A percentile compares a stretch with the other conserved stretches of the same genome.
Conservation (phyloP, 1,139 yeast species). For the Tardiomyces blankii region DNA sequence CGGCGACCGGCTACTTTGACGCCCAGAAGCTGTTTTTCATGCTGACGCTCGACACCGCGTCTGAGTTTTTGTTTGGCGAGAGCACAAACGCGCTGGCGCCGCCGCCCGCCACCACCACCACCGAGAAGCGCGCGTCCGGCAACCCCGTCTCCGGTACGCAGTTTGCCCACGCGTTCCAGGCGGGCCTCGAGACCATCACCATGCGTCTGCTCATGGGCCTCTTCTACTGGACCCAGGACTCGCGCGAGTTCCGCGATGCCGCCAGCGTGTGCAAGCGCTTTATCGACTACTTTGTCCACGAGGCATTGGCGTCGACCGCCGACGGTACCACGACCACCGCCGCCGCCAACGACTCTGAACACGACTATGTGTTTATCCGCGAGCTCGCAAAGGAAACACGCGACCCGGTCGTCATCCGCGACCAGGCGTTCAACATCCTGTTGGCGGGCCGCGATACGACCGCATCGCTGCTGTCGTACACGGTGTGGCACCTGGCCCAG, state of each 20-base stretch:
- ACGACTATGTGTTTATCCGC: constrained; percentile 34
- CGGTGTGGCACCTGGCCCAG: constrained; percentile 36
- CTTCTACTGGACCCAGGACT: constrained; percentile 1
- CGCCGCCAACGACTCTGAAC: background rate
- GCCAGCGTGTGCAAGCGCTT: constrained; percentile 8
- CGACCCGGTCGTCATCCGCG: constrained; percentile 35
- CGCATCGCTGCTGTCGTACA: constrained; percentile 41
- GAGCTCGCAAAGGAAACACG: constrained; percentile 39
- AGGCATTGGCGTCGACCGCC: constrained; percentile 7
- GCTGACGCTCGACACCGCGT: constrained; percentile 46
- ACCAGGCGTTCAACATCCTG: constrained; percentile 38
- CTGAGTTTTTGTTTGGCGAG: constrained; percentile 49
- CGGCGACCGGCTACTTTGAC: constrained; percentile 34
- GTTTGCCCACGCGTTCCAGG: constrained; percentile 29
- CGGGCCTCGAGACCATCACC: constrained; percentile 2
- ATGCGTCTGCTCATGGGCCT: background rate
- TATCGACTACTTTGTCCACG: constrained; percentile 19
- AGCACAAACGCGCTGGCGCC: constrained; percentile 29
- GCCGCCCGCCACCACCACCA: background rate
- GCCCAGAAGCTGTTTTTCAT: constrained; percentile 39
- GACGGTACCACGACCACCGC: too few species aligned
- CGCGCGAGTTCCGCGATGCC: constrained; percentile 1
- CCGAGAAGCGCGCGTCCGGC: background rate
- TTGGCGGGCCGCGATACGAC: constrained; percentile 47
- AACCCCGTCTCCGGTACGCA: constrained; percentile 17